Evolutionary conservation across 1,284 basidiomycete species (phyloP), one percentile per base, ranked within the genome.

Genomic region (Moniliella sp.): DNA sequence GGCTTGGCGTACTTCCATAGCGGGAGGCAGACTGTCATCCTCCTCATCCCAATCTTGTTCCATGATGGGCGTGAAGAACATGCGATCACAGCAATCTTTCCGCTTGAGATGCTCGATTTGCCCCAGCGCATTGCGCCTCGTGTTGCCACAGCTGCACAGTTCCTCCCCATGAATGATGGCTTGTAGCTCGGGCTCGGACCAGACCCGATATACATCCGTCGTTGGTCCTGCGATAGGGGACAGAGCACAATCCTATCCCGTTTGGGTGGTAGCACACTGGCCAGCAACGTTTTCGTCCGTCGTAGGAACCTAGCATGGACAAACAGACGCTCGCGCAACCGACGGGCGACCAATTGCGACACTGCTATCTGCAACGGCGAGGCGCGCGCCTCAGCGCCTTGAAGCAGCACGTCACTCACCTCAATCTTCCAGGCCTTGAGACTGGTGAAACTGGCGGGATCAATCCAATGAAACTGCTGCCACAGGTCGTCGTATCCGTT

Each of bases 401-500:
- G n/a, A n/a, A n/a, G n/a, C n/a, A n/a, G n/a, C n/a, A n/a, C n/a
- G n/a, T n/a, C n/a, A n/a, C n/a, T n/a, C n/a, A n/a, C n/a, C n/a
- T n/a, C 48, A n/a, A n/a, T n/a, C 29, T 72, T 69, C 33, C 42
- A 42, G 13, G 43, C 43, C 10, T 40, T 40, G 14, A 42, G 34
- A 1, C 26, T 37, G 7, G 40, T 43, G 1, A 43, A 34, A 11
- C 40, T 31, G 8, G 36, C 38, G 1, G 41, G 42, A 27, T 47
- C 47, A 25, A 39, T 44, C 46, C 46, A 49, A 17, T 49, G 44
- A 13, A 47, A 37, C 7, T 47, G 21, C 0, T 76, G 76, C 73
- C 77, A 81, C 32, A 84, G 63, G 55, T 86, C 82, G 27, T 71
- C 67, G 46, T 81, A 80, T 0, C 71, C 70, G 45, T 84, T 86